Evolutionary conservation across 768 basidiomycete species (phyloP).

Genomic region (Pulveroboletus sp.): DNA sequence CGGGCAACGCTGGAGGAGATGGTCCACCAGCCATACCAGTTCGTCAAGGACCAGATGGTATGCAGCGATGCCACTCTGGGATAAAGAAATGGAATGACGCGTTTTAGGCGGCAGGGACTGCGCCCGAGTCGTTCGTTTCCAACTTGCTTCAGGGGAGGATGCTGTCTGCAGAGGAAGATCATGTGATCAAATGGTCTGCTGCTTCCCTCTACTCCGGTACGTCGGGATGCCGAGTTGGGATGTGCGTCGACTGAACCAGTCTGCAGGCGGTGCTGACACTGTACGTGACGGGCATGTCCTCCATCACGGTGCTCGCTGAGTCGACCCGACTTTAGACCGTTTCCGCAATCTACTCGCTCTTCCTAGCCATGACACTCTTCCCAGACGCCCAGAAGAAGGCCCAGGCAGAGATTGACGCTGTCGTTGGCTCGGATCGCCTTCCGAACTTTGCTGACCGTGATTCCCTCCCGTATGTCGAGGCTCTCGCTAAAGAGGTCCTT

Average conservation of each 20-base stretch:
- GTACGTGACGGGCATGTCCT: constrained; percentile 16
- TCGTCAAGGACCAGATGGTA: constrained; percentile 61
- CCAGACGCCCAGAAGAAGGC: constrained; percentile 56
- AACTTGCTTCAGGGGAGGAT: constrained; percentile 49
- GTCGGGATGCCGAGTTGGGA: constrained; percentile 8
- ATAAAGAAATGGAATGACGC: neutral
- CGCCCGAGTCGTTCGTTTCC: constrained; percentile 49
- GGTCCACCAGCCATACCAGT: constrained; percentile 52
- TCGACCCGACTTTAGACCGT: constrained; percentile 43
- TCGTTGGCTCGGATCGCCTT: constrained; percentile 55
- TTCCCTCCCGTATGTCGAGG: constrained; percentile 55
- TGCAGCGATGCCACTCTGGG: neutral
- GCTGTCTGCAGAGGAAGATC: constrained; percentile 50
- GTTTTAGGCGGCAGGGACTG: constrained; percentile 49
- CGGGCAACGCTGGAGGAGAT: constrained; percentile 47
- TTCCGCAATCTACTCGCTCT: constrained; percentile 55
- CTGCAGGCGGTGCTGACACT: constrained; percentile 45
- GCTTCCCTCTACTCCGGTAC: constrained; percentile 29
- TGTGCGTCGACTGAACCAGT: neutral
- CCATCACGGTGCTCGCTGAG: constrained; percentile 2
- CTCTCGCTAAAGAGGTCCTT: constrained; percentile 54
- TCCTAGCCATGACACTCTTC: constrained; percentile 55
- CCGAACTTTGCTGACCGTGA: constrained; percentile 57
- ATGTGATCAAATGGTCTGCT: constrained; percentile 59
- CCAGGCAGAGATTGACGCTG: constrained; percentile 56